Conservation (phyloP, 2,329 filamentous ascomycete species). For the Penicillium sp. region DNA sequence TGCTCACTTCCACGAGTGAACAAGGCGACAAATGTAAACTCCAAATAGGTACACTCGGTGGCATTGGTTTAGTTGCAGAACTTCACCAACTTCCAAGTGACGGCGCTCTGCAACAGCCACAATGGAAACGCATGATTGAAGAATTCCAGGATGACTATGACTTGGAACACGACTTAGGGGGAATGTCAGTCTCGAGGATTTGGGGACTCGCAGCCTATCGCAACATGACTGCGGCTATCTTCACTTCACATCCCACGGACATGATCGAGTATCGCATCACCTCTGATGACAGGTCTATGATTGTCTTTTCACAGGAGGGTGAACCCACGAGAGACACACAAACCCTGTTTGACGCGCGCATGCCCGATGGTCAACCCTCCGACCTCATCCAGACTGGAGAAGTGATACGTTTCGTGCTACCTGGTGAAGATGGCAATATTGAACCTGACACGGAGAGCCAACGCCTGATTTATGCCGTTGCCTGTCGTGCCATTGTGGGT, state of each 20-base stretch:
- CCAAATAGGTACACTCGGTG: slow-evolving; percentile 27
- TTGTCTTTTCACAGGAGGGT: slow-evolving; percentile 29
- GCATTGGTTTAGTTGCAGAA: slow-evolving; percentile 16
- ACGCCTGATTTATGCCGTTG: slow-evolving; percentile 31
- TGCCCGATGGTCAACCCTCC: slow-evolving; percentile 11
- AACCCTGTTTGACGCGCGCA: slow-evolving; percentile 7
- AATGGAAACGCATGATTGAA: slow-evolving; percentile 28
- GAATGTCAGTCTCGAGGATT: slow-evolving; percentile 42
- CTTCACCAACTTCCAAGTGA: slow-evolving; percentile 9
- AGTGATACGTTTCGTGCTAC: slow-evolving; percentile 26
- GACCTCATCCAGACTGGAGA: slow-evolving; percentile 17
- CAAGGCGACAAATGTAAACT: slow-evolving; percentile 15
- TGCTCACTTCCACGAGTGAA: slow-evolving; percentile 16
- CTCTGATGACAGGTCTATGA: slow-evolving; percentile 37
- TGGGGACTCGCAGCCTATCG: slow-evolving; percentile 48
- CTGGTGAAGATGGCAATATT: slow-evolving; percentile 11
- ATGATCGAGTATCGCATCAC: slow-evolving; percentile 49
- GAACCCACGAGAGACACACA: slow-evolving; percentile 9
- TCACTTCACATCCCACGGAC: slow-evolving; percentile 49
- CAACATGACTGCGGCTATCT: slow-evolving; percentile 42
- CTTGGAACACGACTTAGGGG: slow-evolving; percentile 43
- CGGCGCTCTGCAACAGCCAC: slow-evolving; percentile 7
- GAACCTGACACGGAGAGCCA: slow-evolving; percentile 18
- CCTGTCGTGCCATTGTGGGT: slow-evolving; percentile 30
- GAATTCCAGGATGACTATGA: slow-evolving; percentile 40